These are phyloP conservation scores for Carex parvula DNA, from an alignment of 176 grass and related monocot species.

Conservation along the genomic window DNA sequence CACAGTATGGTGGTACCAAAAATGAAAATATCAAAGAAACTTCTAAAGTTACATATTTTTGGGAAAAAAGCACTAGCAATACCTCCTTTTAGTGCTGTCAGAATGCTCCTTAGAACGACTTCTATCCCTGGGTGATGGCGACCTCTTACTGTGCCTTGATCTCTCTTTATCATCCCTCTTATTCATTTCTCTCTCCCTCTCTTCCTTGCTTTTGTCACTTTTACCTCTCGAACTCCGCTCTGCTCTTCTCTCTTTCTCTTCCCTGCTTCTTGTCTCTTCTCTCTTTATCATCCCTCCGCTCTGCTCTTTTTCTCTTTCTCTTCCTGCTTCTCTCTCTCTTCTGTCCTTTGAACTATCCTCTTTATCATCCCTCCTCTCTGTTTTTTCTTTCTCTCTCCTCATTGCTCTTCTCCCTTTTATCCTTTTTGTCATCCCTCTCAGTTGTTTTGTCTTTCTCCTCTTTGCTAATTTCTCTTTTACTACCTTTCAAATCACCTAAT, in stretches of 20 bases:
- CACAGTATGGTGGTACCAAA: neutral
- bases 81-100: constrained; percentile 21
- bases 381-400: constrained; percentile 46
- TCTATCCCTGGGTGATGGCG: constrained; percentile 20
- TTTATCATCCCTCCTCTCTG: constrained; percentile 23
- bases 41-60: neutral
- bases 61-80: neutral
- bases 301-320: constrained; percentile 38
- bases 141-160: constrained; percentile 17
- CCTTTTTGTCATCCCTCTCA: constrained; percentile 38
- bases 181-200: constrained; percentile 6
- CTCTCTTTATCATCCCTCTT: constrained; percentile 21
- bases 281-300: constrained; percentile 28
- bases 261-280: constrained; percentile 48
- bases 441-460: constrained; percentile 28
- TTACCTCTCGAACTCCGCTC: constrained; percentile 16
- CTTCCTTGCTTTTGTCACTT: neutral
- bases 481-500: neutral
- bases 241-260: constrained; percentile 46
- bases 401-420: constrained; percentile 39
- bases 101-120: constrained; percentile 21
- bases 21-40: neutral
- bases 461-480: constrained; percentile 19
- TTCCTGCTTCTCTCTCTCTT: constrained; percentile 49
- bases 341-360: constrained; percentile 25